Conservation (phyloP, 495 filamentous ascomycete species). For the Cairneyella variabilis region DNA sequence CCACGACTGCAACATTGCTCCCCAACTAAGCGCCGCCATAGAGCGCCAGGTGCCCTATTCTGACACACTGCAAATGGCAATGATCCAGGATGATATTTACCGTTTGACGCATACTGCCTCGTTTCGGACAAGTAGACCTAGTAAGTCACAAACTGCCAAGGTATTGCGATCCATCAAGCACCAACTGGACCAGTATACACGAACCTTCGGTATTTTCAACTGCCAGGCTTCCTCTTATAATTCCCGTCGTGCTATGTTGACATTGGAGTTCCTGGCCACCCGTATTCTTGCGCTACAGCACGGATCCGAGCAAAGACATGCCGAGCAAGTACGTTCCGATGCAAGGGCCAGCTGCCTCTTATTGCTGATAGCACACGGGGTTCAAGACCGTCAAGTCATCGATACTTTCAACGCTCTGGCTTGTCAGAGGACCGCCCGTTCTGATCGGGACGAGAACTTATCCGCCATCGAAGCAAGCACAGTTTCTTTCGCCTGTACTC, state of each 20-base stretch:
- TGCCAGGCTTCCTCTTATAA: not conserved
- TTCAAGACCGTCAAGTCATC: not conserved
- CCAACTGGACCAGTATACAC: not conserved
- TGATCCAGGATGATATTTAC: conserved; percentile 2
- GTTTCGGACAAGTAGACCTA: not conserved
- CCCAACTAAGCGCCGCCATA: conserved; percentile 1
- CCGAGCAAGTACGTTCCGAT: not conserved
- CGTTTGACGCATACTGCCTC: not conserved
- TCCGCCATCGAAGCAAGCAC: not conserved
- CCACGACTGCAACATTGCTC: not conserved
- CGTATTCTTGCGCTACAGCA: conserved; percentile 5
- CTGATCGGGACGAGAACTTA: not conserved
- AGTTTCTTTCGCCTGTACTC: conserved; percentile 1
- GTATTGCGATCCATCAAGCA: conserved; percentile 1
- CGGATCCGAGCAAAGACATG: not conserved
- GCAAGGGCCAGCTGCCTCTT: conserved; percentile 1
- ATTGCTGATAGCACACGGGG: not conserved
- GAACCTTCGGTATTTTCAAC: not conserved
- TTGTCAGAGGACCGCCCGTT: too few relatives aligned
- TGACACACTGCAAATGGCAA: not conserved
- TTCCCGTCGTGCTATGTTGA: not conserved
- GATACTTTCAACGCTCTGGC: not conserved
- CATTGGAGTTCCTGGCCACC: not conserved
- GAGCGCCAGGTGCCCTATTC: not conserved
- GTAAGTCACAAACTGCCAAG: not conserved